A percentile compares a stretch with the other conserved stretches of the same genome.
Conservation (phyloP, 2,329 filamentous ascomycete genomes). For the Epichloe gansuensis region DNA sequence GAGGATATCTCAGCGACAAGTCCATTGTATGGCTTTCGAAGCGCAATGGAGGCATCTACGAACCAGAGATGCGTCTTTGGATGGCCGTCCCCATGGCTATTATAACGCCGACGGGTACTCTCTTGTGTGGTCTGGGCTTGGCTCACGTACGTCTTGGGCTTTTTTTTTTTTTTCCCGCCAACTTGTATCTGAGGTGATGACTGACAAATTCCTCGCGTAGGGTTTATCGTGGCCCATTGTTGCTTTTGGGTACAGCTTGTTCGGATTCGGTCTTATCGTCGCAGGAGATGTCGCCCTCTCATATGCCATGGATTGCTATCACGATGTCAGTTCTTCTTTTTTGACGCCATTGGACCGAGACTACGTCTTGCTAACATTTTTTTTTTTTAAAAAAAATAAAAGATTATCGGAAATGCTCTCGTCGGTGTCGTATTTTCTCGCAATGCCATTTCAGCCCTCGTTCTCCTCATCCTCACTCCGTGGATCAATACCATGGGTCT, state of each 20-base stretch:
- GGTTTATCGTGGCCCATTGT: constrained; percentile 26
- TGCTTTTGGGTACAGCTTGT: constrained; percentile 21
- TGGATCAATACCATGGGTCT: constrained; percentile 15
- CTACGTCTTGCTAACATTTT: not conserved
- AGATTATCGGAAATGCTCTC: constrained; percentile 15
- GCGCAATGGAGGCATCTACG: constrained; percentile 26
- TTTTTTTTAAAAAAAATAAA: constrained; percentile 6
- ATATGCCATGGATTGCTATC: constrained; percentile 23
- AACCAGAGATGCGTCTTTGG: constrained; percentile 30
- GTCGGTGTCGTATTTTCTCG: constrained; percentile 14
- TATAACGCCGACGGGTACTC: constrained; percentile 17
- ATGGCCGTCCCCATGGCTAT: constrained; percentile 15
- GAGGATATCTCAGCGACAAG: constrained; percentile 24
- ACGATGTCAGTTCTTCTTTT: constrained; percentile 15
- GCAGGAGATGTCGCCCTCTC: constrained; percentile 22
- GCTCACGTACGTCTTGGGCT: constrained; percentile 14
- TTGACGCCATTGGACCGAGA: not conserved
- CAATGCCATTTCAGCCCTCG: constrained; percentile 11
- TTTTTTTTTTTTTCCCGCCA: not conserved
- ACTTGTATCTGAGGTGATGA: not conserved
- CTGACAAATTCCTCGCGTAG: constrained; percentile 7
- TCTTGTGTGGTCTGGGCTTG: constrained; percentile 24
- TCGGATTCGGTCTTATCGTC: constrained; percentile 24
- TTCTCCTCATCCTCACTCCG: constrained; percentile 11
- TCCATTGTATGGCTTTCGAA: constrained; percentile 22